Evolutionary conservation across 2,329 filamentous ascomycete genomes (phyloP), one percentile per base, ranked within the genome.

Genomic region (Beauveria sp.): DNA sequence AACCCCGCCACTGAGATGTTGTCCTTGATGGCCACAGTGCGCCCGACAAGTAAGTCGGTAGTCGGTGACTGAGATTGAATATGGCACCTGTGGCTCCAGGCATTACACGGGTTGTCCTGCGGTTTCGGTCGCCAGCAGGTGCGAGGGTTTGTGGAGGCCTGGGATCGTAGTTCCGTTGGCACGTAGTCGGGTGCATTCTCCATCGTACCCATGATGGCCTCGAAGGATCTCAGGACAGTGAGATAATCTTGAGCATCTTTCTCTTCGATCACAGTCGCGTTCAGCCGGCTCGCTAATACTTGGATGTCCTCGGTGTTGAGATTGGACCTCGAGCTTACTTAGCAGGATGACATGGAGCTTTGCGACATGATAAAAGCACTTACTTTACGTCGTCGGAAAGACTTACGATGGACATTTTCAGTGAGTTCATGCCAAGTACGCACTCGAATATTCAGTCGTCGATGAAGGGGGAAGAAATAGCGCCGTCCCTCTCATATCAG

Each of bases 1-100:
- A 70, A 51, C 1, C 67, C 67, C 20, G 64, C 67, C 3, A 72
- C 66, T 3, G 68, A 69, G 5, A 71, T 66, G 44, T 71, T 71
- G 58, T 72, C 70, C 44, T 71, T 71, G 56, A 72, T 67, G 28
- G 62, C 66, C 24, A 70, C 47, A 0, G 63, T 68, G 2, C 60
- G 55, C 3, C 65, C 65, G 9, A 30, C 22, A 3, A 70, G 66
- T 9, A 66, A 51, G 2, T 41, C 14, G 7, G 14, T 41, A 18
- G 3, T 41, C 5, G 40, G 40, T 18, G 40, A 14, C 18, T 2
- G 14, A 18, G 40, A 41, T n/a, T 7, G 14, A 18, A 41, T 5
- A 41, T 41, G 40, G 40, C 40, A n/a, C 18, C 6, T 14, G 18
- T 41, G 40, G 18, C 40, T 41, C 40, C 40, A 41, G 40, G 40